Percentiles rank a stretch among this genome's conserved stretches.
These are phyloP conservation scores for Erodium moschatum DNA, from an alignment of 441 rosid species.

Conservation along the genomic window DNA sequence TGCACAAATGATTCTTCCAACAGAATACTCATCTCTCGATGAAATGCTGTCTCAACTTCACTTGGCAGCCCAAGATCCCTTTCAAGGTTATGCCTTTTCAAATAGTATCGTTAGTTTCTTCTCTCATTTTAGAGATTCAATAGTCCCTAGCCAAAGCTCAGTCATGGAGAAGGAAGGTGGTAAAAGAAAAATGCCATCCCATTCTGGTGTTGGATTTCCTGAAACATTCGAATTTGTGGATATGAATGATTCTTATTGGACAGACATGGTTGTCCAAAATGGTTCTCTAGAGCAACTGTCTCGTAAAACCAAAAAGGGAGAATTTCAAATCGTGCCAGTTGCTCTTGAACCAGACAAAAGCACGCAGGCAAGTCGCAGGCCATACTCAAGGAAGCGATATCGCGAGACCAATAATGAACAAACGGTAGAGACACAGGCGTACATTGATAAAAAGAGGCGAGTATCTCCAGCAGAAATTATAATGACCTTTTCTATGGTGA, in stretches of 20 bases:
- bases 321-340: conserved; percentile 42
- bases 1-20: conserved; percentile 21
- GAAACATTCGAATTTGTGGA: conserved; percentile 90
- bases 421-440: conserved; percentile 37
- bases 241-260: conserved; percentile 90
- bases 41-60: conserved; percentile 60
- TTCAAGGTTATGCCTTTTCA: conserved; percentile 33
- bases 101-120: conserved; percentile 50
- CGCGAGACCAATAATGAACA: conserved; percentile 36
- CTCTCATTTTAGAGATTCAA: conserved; percentile 63
- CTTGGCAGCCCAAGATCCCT: conserved; percentile 57
- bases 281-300: conserved; percentile 73
- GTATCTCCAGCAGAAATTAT: conserved; percentile 63
- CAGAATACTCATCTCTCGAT: conserved; percentile 50
- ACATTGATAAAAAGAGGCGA: conserved; percentile 53
- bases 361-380: conserved; percentile 41
- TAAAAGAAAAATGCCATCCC: conserved; percentile 40
- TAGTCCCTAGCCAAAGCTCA: conserved; percentile 32
- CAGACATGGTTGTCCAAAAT: conserved; percentile 76
- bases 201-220: conserved; percentile 29
- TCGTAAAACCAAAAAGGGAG: conserved; percentile 31
- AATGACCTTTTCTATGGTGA: conserved; percentile 59
- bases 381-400: conserved; percentile 52
- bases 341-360: conserved; percentile 36
- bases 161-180: conserved; percentile 31